Base-by-base conservation (phyloP, 228 moss, liverwort and hornwort species). In the Sphagnum magellanicum region DNA sequence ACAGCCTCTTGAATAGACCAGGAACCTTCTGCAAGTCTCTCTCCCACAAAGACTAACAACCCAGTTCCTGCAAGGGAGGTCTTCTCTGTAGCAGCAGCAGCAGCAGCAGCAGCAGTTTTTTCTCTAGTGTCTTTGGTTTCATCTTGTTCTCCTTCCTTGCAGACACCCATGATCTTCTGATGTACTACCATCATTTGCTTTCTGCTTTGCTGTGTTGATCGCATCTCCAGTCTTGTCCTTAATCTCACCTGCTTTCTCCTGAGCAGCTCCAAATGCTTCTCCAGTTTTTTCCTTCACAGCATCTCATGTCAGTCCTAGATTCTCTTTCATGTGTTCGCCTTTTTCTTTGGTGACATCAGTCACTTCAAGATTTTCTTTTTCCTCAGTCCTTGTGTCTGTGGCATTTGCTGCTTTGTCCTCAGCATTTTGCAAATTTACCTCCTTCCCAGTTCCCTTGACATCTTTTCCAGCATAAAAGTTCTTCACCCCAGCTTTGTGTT, bases 401-500 rank as follows among this genome's bases (percentile, higher is more conserved):
- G 55, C 57, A 10, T 4, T 13, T 4, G 11, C 53, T 7, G 60
- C 53, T 0, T 60, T 16, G 50, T 52, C 68, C 12, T 53, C 64
- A 11, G 65, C 61, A 50, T 63, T 49, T 10, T 75, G 73, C 51
- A 32, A 32, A 3, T 48, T 66, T 0, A 51, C 65, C 52, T 49
- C 74, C 6, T 81, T 74, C n/a, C 50, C 48, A 0, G 74, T 72
- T 5, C 79, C 76, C n/a, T 13, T 74, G 16, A 74, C 69, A 49
- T 59, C 10, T 63, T 67, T 53, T 2, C 70, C 65, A 7, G 5
- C 62, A n/a, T 72, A 58, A 5, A 74, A 6, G 1, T 59, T 60
- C 60, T 47, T 64, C 48, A 67, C 32, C 32, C 32, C 32, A 32
- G 32, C 32, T 32, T 32, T 32, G 32, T 32, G 32, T 32, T 32